Base-by-base conservation (phyloP, 306 rosid genomes). In the Rosa multiflora region DNA sequence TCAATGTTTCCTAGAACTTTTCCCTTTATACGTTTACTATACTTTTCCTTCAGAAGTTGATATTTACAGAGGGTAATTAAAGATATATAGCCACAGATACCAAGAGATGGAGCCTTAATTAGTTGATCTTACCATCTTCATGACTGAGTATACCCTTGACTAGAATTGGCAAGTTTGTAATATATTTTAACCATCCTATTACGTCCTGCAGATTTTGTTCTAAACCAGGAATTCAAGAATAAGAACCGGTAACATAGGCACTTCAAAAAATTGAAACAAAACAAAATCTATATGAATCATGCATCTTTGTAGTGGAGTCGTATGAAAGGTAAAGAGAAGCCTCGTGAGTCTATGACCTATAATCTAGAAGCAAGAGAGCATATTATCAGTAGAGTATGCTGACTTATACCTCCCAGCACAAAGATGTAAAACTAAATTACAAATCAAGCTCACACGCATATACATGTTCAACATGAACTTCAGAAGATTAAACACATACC, bases 351-450 rank as follows among this genome's bases (percentile, higher is more conserved):
- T 32, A 32, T 32, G 37, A 32, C 37, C 37, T 32, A 32, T 32
- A 32, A 32, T 32, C 10, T 44, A 44, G 47, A 44, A 8, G 47
- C 47, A 44, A 23, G 69, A 14, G 6, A 12, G 56, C 35, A 23
- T n/a, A 14, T 6, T 6, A 73, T 8, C 40, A 21, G 42, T 70
- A 61, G 52, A 59, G 72, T 63, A 13, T 26, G 47, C 21, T 43
- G 26, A 21, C 53, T 13, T 47, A 10, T 85, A 90, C 94, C 88
- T 90, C 70, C 95, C 95, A 90, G 46, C 77, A 12, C 52, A 90
- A 77, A 23, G 29, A 26, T 32, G 35, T 32, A 32, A 32, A 32
- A 32, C 35, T 32, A 32, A 32, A 32, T 1, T 32, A 32, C 35
- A 32, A 32, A 32, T 26, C 35, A 32, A 32, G 3, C 35, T 32